A percentile compares a stretch with the other conserved stretches of the same genome.
Conservation (phyloP, 2,329 filamentous ascomycete species). For the Botrytis hyacinthi region DNA sequence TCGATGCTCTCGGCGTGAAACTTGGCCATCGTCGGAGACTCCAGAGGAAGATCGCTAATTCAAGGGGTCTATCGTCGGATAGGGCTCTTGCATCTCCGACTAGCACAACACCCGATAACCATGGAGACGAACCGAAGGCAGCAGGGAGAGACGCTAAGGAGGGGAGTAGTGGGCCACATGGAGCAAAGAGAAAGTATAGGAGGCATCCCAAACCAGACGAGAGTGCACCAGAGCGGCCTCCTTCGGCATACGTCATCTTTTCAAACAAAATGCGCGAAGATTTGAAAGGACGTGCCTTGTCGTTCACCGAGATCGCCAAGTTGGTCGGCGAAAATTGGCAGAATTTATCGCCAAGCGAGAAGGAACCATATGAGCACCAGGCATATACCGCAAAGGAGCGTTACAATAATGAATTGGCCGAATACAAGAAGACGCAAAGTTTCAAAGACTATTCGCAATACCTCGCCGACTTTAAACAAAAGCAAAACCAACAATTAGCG, state of each 20-base stretch:
- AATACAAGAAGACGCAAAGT: slow-evolving; percentile 74
- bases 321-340: slow-evolving; percentile 82
- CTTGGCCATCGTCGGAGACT: slow-evolving; percentile 81
- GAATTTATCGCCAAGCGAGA: slow-evolving; percentile 61
- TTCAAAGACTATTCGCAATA: slow-evolving; percentile 70
- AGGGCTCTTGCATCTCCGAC: slow-evolving; percentile 38
- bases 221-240: slow-evolving; percentile 74
- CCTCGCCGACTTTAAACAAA: slow-evolving; percentile 73
- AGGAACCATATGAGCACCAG: slow-evolving; percentile 70
- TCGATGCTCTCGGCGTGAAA: slow-evolving; percentile 74
- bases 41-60: slow-evolving; percentile 78
- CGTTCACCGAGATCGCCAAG: slow-evolving; percentile 82
- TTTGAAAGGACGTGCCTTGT: slow-evolving; percentile 71
- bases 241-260: slow-evolving; percentile 82
- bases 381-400: slow-evolving; percentile 72
- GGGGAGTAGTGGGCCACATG: slow-evolving; percentile 43
- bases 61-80: slow-evolving; percentile 54
- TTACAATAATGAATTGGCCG: slow-evolving; percentile 68
- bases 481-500: slow-evolving; percentile 57
- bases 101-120: slow-evolving; percentile 54
- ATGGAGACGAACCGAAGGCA: slow-evolving; percentile 52
- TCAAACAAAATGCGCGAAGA: slow-evolving; percentile 81
- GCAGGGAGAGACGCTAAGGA: slow-evolving; percentile 49
- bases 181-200: slow-evolving; percentile 69
- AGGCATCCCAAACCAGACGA: slow-evolving; percentile 79